These are phyloP conservation scores for Metarhizium brunneum DNA, from an alignment of 2,329 filamentous ascomycete species.

Conservation along the genomic window DNA sequence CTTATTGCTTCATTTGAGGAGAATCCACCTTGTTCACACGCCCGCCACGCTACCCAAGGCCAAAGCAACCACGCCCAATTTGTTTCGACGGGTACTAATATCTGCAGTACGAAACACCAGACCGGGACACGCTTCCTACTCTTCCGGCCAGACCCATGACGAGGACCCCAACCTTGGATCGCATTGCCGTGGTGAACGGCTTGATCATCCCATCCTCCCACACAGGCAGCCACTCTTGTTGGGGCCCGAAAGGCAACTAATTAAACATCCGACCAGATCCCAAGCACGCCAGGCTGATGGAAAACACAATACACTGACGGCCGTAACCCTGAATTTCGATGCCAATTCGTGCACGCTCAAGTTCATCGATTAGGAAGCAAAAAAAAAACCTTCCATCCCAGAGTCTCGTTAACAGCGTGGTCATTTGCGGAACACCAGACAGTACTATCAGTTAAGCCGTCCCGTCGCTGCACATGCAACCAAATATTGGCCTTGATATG, in stretches of 20 bases:
- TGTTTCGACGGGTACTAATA: background rate
- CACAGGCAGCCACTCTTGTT: background rate
- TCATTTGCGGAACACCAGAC: too few species aligned
- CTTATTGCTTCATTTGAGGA: slow-evolving; percentile 4
- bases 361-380: too few species aligned
- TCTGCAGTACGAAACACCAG: background rate
- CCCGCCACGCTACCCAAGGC: background rate
- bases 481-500: background rate
- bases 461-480: background rate
- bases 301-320: background rate
- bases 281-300: background rate
- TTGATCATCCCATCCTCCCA: background rate
- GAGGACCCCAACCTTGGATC: background rate
- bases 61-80: too few species aligned
- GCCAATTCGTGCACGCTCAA: too few species aligned
- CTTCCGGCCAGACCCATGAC: background rate
- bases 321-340: too few species aligned
- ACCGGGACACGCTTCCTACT: background rate
- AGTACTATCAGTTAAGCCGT: background rate
- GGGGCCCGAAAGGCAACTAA: background rate
- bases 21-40: slow-evolving; percentile 2
- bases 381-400: too few species aligned
- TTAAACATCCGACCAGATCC: background rate
- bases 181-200: background rate
- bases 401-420: too few species aligned